Conservation (phyloP, 2,329 filamentous ascomycete genomes). For the Talaromyces sp. region DNA sequence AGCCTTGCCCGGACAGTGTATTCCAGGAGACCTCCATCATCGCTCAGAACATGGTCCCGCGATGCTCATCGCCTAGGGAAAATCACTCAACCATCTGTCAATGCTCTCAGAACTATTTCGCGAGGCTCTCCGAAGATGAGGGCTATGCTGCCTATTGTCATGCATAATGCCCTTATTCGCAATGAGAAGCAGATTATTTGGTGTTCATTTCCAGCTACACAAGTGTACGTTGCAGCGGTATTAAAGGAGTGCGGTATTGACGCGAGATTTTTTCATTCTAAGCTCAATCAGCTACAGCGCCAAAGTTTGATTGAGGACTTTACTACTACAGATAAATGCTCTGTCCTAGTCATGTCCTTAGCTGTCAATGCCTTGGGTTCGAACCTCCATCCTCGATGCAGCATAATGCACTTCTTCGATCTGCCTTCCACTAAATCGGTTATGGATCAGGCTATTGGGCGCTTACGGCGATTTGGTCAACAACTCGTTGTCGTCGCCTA, state of each 20-base stretch:
- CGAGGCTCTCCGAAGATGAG: conserved; percentile 9
- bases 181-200: conserved; percentile 10
- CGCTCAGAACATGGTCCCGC: too few relatives aligned
- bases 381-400: conserved; percentile 2
- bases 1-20: too few relatives aligned
- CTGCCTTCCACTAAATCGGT: neutral
- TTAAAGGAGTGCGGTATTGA: conserved; percentile 8
- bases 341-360: neutral
- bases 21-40: too few relatives aligned
- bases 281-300: neutral
- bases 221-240: neutral
- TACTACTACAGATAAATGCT: neutral
- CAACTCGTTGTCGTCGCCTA: neutral
- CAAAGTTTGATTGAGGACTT: neutral
- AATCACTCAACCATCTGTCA: neutral
- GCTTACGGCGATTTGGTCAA: neutral
- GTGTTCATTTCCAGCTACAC: neutral
- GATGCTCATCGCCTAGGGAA: too few relatives aligned
- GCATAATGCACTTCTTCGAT: conserved; percentile 3
- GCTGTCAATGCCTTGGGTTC: neutral
- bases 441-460: conserved; percentile 3
- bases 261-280: neutral
- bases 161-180: neutral
- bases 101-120: neutral
- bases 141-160: neutral